Percentiles rank a stretch among this genome's conserved stretches.
Conservation (phyloP, 345 rosid genomes). For the Cardamine occulta region DNA sequence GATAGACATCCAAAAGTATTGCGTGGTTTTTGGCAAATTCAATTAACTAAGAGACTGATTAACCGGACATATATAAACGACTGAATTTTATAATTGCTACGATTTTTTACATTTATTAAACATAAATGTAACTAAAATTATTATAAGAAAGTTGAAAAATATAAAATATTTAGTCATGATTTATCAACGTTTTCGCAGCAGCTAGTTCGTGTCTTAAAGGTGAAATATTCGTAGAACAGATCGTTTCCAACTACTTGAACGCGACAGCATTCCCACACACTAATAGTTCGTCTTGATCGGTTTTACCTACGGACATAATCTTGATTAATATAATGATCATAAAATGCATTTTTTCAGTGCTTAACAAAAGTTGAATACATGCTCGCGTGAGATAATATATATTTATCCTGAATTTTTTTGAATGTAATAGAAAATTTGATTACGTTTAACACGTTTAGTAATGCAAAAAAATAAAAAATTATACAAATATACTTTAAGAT, state of each 20-base stretch:
- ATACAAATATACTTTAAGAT: too few species aligned
- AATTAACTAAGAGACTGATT: neutral
- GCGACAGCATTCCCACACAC: too few species aligned
- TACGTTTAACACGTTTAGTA: too few species aligned
- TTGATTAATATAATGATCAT: too few species aligned
- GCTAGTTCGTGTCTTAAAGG: neutral
- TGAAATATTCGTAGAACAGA: constrained; percentile 1
- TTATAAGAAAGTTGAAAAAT: neutral
- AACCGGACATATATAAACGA: neutral
- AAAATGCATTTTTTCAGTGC: too few species aligned
- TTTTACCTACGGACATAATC: too few species aligned
- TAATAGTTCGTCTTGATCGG: too few species aligned
- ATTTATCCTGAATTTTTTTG: too few species aligned
- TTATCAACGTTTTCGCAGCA: neutral
- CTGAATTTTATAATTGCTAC: neutral
- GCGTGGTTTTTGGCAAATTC: neutral
- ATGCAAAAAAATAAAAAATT: too few species aligned
- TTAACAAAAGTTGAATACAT: too few species aligned
- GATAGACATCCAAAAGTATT: constrained; percentile 10
- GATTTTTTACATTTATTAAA: neutral
- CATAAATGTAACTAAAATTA: neutral
- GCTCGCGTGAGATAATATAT: too few species aligned
- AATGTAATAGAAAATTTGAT: too few species aligned
- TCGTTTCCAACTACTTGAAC: constrained; percentile 39
- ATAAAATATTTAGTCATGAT: neutral